Evolutionary conservation across 1,284 basidiomycete genomes (phyloP).

Genomic region (Boletellus deceptivus): DNA sequence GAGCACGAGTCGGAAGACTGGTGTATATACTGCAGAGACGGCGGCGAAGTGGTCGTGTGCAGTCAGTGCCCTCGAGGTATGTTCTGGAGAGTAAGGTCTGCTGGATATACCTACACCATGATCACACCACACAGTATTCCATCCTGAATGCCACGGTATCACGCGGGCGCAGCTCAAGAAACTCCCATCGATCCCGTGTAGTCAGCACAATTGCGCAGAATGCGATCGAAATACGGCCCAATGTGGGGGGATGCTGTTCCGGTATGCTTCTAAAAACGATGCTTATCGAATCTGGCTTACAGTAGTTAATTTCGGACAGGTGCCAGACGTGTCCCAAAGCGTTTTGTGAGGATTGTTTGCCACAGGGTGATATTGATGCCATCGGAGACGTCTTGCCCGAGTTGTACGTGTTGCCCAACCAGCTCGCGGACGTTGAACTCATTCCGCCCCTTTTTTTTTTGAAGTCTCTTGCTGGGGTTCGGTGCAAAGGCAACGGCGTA

Average conservation of each 20-base stretch:
- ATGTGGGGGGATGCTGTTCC: constrained; percentile 51
- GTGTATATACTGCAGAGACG: constrained; percentile 58
- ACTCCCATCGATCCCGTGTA: constrained; percentile 35
- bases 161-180: constrained; percentile 28
- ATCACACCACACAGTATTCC: constrained; percentile 43
- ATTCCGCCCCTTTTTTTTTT: neutral
- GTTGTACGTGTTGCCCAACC: constrained; percentile 40
- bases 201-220: constrained; percentile 48
- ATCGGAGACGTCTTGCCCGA: constrained; percentile 56
- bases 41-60: constrained; percentile 53
- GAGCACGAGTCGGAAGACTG: constrained; percentile 51
- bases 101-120: too few species aligned
- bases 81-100: constrained; percentile 2
- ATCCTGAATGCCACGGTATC: constrained; percentile 45
- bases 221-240: constrained; percentile 44
- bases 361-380: constrained; percentile 45
- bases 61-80: constrained; percentile 51
- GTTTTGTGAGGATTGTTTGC: constrained; percentile 61
- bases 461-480: constrained; percentile 42
- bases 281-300: constrained; percentile 1
- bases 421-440: too few species aligned
- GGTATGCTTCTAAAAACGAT: constrained; percentile 29
- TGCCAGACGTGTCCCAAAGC: constrained; percentile 59
- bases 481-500: constrained; percentile 38
- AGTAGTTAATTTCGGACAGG: constrained; percentile 31